Conservation (phyloP, 192 early-diverging fungal species). For the Dissophora globulifera region DNA sequence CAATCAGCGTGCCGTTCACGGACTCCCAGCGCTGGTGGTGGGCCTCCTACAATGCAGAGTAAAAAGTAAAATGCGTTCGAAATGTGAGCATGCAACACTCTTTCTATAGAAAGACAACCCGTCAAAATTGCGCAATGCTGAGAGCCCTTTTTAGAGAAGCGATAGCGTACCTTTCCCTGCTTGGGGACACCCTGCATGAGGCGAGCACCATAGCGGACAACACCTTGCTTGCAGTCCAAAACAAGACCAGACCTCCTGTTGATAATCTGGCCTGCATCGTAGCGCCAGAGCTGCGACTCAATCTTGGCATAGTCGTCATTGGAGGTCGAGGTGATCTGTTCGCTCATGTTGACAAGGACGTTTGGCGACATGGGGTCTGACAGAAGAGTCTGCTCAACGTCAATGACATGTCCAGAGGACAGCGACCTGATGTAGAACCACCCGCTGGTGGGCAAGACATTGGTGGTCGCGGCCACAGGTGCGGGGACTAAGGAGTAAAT, state of each 20-base stretch:
- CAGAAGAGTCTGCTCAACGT: constrained; percentile 27
- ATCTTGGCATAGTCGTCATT: constrained; percentile 18
- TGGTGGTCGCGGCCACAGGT: neutral
- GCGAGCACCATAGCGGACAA: constrained; percentile 44
- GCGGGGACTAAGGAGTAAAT: neutral
- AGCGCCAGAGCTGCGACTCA: constrained; percentile 51
- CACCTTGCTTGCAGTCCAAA: constrained; percentile 50
- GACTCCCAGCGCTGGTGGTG: constrained; percentile 53
- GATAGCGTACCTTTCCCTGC: constrained; percentile 31
- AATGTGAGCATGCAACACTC: too few relatives aligned
- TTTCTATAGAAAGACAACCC: too few relatives aligned
- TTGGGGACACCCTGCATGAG: constrained; percentile 36
- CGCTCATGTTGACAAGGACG: constrained; percentile 34
- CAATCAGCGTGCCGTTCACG: constrained; percentile 21
- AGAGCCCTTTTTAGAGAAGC: neutral
- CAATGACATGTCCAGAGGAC: constrained; percentile 39
- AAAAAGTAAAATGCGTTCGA: too few relatives aligned
- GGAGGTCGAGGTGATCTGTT: constrained; percentile 11
- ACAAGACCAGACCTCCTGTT: constrained; percentile 44
- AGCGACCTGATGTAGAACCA: constrained; percentile 52
- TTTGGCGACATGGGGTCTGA: constrained; percentile 31
- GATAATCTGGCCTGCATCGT: constrained; percentile 46
- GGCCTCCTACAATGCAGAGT: constrained; percentile 16
- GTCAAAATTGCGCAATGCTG: too few relatives aligned
- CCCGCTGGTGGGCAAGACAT: constrained; percentile 27